Base-by-base conservation (phyloP, 805 yeast genomes). In the Lachancea dasiensis region DNA sequence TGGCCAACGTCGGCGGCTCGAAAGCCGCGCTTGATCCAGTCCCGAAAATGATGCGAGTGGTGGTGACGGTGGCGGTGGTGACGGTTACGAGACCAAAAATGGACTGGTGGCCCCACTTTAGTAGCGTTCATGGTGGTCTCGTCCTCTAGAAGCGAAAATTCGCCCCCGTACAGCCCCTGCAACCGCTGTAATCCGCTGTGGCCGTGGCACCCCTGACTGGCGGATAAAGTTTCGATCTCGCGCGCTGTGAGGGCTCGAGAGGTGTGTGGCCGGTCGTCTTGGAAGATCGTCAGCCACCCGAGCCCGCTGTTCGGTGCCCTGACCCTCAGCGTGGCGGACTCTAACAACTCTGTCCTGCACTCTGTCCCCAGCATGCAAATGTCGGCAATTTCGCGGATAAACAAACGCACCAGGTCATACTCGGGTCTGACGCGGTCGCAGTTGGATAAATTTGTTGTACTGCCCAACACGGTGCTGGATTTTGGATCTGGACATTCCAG, bases 331-430 rank as follows among this genome's bases (percentile, higher is more conserved):
- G 41, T 32, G 18, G 16, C 13, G 5, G 36, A 6, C 21, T 24
- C 32, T 19, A 26, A 13, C 2, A 16, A 21, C 5, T 19, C 27
- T 11, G 40, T 13, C n/a, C 28, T 27, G n/a, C 25, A 25, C 22
- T 20, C 23, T 11, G 33, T 34, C 6, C 34, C 35, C 5, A 25
- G 20, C 9, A 26, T 34, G 26, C 41, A 38, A 22, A 38, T 38
- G 19, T 42, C 45, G 15, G 31, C 13, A 21, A 42, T 32, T 25
- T 42, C 45, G 27, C 32, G 32, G 15, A 42, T 25, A 30, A 42
- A 42, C 13, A 42, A 26, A 15, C 33, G 37, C 6, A 34, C 45
- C 14, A 42, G 22, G 26, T 38, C 38, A 33, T 21, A 42, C 21
- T 42, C 40, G 26, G 36, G 29, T 17, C 26, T 36, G 13, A 24